These are phyloP conservation scores for Saccharomyces paradoxus DNA, from an alignment of 805 yeast species.

Conservation along the genomic window DNA sequence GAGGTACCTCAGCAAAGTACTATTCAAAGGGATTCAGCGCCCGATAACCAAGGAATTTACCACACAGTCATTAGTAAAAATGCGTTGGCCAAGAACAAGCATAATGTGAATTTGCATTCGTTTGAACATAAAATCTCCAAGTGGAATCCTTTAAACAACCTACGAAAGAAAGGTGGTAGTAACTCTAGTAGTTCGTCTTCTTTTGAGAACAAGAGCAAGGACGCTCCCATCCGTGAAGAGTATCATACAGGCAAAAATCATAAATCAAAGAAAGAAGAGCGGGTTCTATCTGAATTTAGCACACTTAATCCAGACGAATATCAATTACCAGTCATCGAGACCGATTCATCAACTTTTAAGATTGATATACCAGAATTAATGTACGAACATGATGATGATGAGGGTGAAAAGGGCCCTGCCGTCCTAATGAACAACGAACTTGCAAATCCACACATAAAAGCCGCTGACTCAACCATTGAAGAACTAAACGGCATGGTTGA, in stretches of 20 bases:
- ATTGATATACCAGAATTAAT: slow-evolving; percentile 14
- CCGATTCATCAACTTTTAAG: slow-evolving; percentile 15
- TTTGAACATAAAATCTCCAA: slow-evolving; percentile 24
- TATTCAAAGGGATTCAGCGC: slow-evolving; percentile 1
- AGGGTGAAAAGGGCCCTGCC: background rate
- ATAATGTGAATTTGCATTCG: slow-evolving; percentile 15
- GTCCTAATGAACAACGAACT: background rate
- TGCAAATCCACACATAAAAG: slow-evolving; percentile 9
- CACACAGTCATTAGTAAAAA: slow-evolving; percentile 24
- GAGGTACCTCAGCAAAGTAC: slow-evolving; percentile 8
- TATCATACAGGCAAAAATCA: background rate
- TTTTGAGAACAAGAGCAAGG: background rate
- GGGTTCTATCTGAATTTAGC: slow-evolving; percentile 10
- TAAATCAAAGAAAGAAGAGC: background rate
- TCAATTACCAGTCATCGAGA: slow-evolving; percentile 21
- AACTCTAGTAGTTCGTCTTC: slow-evolving; percentile 6
- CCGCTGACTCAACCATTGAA: slow-evolving; percentile 20
- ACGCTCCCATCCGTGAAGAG: background rate
- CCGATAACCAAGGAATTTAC: slow-evolving; percentile 10
- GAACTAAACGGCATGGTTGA: slow-evolving; percentile 33
- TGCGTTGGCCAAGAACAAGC: slow-evolving; percentile 11
- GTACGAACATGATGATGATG: slow-evolving; percentile 1
- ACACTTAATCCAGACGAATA: slow-evolving; percentile 12
- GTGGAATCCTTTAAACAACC: slow-evolving; percentile 26
- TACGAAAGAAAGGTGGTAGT: slow-evolving; percentile 21